Evolutionary conservation across 179 eudicot species (phyloP), one percentile per base, ranked within the genome.

Genomic region (Carnegiea gigantea): DNA sequence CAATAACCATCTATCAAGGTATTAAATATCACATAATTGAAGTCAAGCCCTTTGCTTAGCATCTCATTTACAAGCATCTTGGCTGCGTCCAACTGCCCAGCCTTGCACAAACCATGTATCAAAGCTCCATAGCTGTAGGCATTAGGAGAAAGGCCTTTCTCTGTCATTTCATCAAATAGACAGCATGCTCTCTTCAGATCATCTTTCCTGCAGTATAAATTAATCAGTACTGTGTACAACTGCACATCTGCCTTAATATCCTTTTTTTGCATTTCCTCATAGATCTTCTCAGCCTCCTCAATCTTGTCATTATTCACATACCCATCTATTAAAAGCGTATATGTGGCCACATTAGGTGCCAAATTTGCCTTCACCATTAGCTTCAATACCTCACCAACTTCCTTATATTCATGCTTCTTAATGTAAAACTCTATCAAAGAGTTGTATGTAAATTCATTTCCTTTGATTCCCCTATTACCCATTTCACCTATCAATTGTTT

Each of bases 1-100:
- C 93, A 91, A 78, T 92, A 95, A 67, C 97, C 98, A 75, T 90
- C 92, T 80, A 91, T 89, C 75, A 95, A 71, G 10, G 92, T 93
- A 82, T 91, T 93, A 65, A 87, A 88, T 68, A 95, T 86, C 78
- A 93, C 92, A 49, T 38, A 83, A 87, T 90, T 91, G 62, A 88
- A 38, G 76, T 90, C 91, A 80, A 92, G 78, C 59, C 98, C 95
- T 82, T 84, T 90, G 73, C 87, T 88, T 86, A 92, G 92, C 97
- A 95, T 95, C 85, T 95, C 95, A 28, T 81, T 70, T 46, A 94
- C 85, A 80, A 95, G 86, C 77, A 86, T 80, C 76, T 92, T 92
- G 9, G 92, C 91, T 7, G 93, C 94, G 26, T 86, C 90, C 90
- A 92, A 89, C 81, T 89, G 82, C 78, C 98, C 94, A 12, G 86